Percentiles rank a stretch among this genome's conserved stretches.
These are phyloP conservation scores for Perkinsus chesapeaki DNA, from an alignment of 169 alveolate species.

Conservation along the genomic window DNA sequence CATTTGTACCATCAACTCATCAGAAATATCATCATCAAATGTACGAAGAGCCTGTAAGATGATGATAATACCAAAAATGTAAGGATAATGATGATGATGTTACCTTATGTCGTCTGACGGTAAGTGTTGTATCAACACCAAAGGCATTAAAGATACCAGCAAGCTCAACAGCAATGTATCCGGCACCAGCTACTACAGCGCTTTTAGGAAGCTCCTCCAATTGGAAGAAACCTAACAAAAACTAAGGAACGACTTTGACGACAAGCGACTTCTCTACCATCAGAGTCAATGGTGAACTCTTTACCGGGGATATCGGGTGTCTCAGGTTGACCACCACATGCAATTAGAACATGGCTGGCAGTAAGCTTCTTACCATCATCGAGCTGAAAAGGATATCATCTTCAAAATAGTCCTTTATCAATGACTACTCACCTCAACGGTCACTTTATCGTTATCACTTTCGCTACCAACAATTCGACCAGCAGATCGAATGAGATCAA, in stretches of 20 bases:
- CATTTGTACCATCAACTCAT: constrained; percentile 28
- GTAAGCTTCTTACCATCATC: constrained; percentile 33
- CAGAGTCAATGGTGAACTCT: constrained; percentile 70
- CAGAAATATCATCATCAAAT: constrained; percentile 50
- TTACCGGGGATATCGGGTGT: constrained; percentile 36
- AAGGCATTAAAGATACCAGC: constrained; percentile 77
- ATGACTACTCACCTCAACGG: background rate
- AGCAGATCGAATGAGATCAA: background rate
- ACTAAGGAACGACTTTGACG: too few species aligned
- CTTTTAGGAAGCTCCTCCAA: constrained; percentile 75
- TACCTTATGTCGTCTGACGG: constrained; percentile 50
- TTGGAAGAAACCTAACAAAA: constrained; percentile 79
- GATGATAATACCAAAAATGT: background rate
- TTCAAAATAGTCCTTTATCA: background rate
- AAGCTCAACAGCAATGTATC: constrained; percentile 87
- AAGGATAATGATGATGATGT: constrained; percentile 42
- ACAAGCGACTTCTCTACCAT: constrained; percentile 64
- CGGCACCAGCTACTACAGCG: constrained; percentile 86
- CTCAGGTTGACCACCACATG: background rate
- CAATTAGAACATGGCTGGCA: constrained; percentile 26
- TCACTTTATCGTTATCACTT: background rate
- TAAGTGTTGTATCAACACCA: constrained; percentile 72
- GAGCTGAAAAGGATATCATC: background rate
- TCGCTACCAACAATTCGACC: background rate
- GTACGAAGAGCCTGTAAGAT: background rate